Evolutionary conservation across 345 rosid genomes (phyloP), one percentile per base, ranked within the genome.

Genomic region (Pugionium dolabratum): DNA sequence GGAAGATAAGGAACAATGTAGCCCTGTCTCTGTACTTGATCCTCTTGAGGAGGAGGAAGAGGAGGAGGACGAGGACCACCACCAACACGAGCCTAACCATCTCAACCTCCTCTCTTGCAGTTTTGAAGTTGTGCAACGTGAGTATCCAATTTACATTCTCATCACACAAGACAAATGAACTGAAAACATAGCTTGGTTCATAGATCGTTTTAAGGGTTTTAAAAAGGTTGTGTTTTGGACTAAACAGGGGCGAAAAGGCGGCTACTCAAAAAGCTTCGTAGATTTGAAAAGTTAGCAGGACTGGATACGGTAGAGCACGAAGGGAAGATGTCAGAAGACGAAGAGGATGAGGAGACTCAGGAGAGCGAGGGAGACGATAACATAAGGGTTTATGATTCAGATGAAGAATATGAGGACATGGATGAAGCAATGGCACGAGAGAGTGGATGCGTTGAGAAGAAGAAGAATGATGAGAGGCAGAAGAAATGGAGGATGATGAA

Each of bases 1-100:
- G 18, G 18, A 87, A 70, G 96, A 88, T 36, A 83, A 84, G 58
- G 95, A 94, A 51, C 99, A 94, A 62, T 81, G 87, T 63, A 94
- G 99, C 69, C 99, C 99, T 34, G 95, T 90, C 65, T 94, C 96
- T 40, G 88, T 88, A 33, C 79, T 94, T 76, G 99, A 94, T 43
- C 87, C 96, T 56, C 86, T 82, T 1, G 18, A 18, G 18, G 18
- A 18, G 18, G 18, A 18, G 18, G 59, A 68, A n/a, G 77, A 61
- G 18, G 18, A 18, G 34, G 84, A 83, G 4, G 89, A 84, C 35
- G 83, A 82, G 40, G 86, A 82, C 43, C 83, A 76, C 60, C 69
- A 76, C 58, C 81, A 75, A 48, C 79, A 69, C 30, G 77, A 86
- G 73, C 66, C 66, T 49, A 41, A 64, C 6, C 66, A 75, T 67